phyloP scores from a whole-genome alignment of 2,329 filamentous ascomycete genomes.

The Neoascochyta sp. region DNA sequence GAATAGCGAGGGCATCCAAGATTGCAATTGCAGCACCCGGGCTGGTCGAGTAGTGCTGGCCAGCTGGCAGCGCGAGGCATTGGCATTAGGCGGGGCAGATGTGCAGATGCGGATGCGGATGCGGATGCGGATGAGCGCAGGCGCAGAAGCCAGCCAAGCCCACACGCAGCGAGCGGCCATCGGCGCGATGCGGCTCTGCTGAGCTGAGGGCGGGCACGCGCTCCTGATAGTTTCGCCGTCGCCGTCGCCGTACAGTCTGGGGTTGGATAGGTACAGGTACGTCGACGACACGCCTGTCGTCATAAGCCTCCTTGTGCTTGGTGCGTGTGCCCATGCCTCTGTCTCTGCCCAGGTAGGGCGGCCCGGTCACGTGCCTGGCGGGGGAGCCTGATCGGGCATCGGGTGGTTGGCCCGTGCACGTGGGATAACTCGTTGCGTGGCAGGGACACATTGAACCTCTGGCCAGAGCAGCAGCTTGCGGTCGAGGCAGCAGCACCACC shows the following conservation, averaged over 20 bases:
- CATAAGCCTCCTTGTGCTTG: no score
- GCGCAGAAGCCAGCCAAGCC: no score
- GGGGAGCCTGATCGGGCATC: no score
- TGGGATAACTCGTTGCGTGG: conserved; percentile 23
- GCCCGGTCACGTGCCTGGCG: no score
- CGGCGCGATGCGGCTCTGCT: conserved; percentile 24
- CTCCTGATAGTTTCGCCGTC: no score
- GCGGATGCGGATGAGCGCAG: conserved; percentile 19
- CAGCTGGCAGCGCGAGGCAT: conserved; percentile 31
- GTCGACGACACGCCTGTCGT: no score
- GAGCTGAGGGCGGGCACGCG: no score
- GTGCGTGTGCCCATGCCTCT: no score
- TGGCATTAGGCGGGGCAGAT: conserved; percentile 34
- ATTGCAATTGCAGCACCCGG: conserved; percentile 36
- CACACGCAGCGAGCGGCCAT: conserved; percentile 16
- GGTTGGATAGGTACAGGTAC: no score
- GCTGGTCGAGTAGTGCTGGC: conserved; percentile 34
- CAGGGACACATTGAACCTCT: conserved; percentile 35
- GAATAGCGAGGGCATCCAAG: conserved; percentile 32
- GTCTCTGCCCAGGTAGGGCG: no score
- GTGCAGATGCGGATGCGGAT: conserved; percentile 17
- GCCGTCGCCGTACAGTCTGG: no score
- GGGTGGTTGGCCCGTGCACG: conserved; percentile 5
- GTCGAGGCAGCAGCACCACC: conserved; percentile 24
- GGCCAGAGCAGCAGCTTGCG: conserved; percentile 29